phyloP scores from a whole-genome alignment of 2,329 filamentous ascomycete species.

The Fusarium sterilihyphosum region DNA sequence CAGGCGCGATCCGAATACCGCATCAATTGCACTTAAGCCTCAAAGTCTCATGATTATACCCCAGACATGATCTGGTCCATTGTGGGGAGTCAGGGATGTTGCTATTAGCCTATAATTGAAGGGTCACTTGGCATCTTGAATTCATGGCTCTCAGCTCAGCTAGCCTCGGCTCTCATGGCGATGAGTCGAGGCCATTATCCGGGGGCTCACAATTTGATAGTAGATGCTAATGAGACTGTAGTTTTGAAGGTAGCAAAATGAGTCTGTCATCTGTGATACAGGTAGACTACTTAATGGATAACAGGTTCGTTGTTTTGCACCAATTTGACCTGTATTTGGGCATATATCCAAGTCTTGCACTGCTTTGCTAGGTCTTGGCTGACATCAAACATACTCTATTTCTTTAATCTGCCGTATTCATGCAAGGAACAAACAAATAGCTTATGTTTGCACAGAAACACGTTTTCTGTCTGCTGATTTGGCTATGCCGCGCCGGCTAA shows the following conservation, averaged over 20 bases:
- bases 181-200: background rate
- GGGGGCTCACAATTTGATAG: too few relatives aligned
- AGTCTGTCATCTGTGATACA: too few relatives aligned
- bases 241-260: rapidly evolving
- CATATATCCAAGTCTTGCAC: background rate
- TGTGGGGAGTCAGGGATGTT: background rate
- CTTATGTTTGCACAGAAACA: background rate
- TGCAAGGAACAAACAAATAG: background rate
- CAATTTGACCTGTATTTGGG: too few relatives aligned
- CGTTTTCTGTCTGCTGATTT: background rate
- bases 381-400: background rate
- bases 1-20: background rate
- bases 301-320: background rate
- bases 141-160: background rate
- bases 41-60: background rate
- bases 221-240: background rate
- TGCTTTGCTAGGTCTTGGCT: background rate
- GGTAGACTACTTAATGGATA: too few relatives aligned
- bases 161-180: background rate
- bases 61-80: background rate
- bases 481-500: constrained; percentile 9
- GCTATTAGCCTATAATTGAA: constrained; percentile 8
- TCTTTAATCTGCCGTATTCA: background rate
- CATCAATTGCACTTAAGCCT: background rate
- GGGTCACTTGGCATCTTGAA: background rate